Evolutionary conservation across 305 asterid species (phyloP).

Genomic region (Solanum chacoense): DNA sequence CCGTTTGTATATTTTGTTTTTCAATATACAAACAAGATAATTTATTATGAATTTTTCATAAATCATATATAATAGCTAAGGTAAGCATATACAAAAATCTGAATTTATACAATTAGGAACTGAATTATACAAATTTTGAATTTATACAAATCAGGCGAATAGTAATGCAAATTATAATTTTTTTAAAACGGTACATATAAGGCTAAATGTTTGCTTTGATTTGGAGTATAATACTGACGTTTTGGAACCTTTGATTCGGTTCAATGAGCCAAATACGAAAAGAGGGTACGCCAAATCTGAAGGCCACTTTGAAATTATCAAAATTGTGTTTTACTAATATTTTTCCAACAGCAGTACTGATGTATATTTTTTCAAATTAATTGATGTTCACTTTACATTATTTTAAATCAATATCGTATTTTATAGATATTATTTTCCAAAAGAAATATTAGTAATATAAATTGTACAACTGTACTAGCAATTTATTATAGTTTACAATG

Average conservation of each 20-base stretch:
- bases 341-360: background rate
- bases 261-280: background rate
- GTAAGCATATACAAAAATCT: no score
- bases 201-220: background rate
- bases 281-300: background rate
- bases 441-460: background rate
- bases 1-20: no score
- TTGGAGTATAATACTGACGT: background rate
- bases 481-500: background rate
- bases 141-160: no score
- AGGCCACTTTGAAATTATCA: background rate
- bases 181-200: no score
- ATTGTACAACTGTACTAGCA: background rate
- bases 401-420: background rate
- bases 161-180: no score
- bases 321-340: background rate
- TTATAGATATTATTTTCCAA: background rate
- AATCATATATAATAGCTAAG: no score
- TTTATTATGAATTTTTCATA: no score
- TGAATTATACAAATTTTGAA: no score
- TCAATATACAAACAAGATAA: background rate
- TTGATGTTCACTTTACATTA: background rate
- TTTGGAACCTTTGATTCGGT: background rate
- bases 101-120: rapidly evolving
- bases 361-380: background rate